A percentile compares a stretch with the other conserved stretches of the same genome.
These are phyloP conservation scores for Ogataea hybrid DNA, from an alignment of 1,139 yeast genomes.

Conservation along the genomic window DNA sequence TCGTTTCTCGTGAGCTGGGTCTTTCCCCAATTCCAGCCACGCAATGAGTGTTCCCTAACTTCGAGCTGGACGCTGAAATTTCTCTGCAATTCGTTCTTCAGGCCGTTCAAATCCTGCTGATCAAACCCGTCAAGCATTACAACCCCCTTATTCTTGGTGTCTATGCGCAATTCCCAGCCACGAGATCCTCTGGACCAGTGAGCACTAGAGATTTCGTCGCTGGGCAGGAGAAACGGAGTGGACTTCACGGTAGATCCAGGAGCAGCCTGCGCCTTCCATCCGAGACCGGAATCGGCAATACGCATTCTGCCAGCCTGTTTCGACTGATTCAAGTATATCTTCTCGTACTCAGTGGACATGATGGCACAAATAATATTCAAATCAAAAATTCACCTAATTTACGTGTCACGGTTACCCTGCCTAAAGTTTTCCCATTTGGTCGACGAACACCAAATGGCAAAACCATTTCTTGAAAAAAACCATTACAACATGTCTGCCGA, in stretches of 20 bases:
- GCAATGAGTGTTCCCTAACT: constrained; percentile 81
- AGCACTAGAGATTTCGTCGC: constrained; percentile 76
- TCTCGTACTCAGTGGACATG: constrained; percentile 63
- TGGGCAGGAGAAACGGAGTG: constrained; percentile 81
- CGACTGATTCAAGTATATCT: constrained; percentile 85
- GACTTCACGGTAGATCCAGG: constrained; percentile 52
- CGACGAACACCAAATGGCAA: constrained; percentile 10
- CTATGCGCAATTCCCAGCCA: constrained; percentile 86
- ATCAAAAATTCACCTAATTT: constrained; percentile 2
- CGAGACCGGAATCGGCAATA: constrained; percentile 91
- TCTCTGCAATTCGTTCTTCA: constrained; percentile 82
- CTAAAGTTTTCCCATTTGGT: constrained; percentile 10
- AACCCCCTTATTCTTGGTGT: constrained; percentile 85
- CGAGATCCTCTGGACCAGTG: constrained; percentile 94
- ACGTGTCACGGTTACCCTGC: constrained; percentile 17
- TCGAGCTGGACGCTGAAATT: constrained; percentile 74
- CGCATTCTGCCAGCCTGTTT: constrained; percentile 85
- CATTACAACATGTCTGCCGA: constrained; percentile 65
- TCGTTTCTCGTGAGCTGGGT: constrained; percentile 92
- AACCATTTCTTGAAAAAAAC: constrained; percentile 2
- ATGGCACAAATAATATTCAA: constrained; percentile 3
- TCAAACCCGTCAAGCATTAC: constrained; percentile 91
- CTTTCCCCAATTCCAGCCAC: constrained; percentile 99
- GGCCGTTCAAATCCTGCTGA: constrained; percentile 69
- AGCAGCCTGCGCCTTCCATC: constrained; percentile 81